These are phyloP conservation scores for Taiwanofungus camphoratus DNA, from an alignment of 1,284 basidiomycete species.

Conservation along the genomic window DNA sequence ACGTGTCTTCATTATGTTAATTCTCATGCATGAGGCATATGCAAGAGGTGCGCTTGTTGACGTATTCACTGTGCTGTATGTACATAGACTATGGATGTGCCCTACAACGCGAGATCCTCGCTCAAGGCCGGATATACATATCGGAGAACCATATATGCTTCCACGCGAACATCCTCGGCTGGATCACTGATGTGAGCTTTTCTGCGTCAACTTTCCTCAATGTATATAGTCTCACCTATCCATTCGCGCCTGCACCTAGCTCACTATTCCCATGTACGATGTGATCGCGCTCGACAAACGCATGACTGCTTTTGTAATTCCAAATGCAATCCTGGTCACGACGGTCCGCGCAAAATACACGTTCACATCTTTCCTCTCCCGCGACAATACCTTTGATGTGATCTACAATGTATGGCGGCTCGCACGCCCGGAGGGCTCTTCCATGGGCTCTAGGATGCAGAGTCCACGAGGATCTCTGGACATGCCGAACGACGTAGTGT, in stretches of 20 bases:
- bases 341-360: constrained; percentile 84
- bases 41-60: constrained; percentile 3
- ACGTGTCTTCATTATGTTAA: constrained; percentile 20
- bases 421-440: constrained; percentile 71
- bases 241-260: constrained; percentile 50
- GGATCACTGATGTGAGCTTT: constrained; percentile 86
- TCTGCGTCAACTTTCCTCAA: constrained; percentile 3
- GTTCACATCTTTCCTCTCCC: constrained; percentile 93
- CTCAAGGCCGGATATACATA: constrained; percentile 94
- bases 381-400: constrained; percentile 95
- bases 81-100: constrained; percentile 92
- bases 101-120: constrained; percentile 90
- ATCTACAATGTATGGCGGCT: constrained; percentile 96
- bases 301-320: constrained; percentile 98
- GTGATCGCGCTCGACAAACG: constrained; percentile 91
- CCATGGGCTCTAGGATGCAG: constrained; percentile 26
- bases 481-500: constrained; percentile 8
- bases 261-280: constrained; percentile 89
- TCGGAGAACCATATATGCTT: constrained; percentile 99
- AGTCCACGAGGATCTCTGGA: constrained; percentile 24
- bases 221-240: constrained; percentile 10
- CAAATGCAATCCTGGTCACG: constrained; percentile 92
- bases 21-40: no score
- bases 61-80: constrained; percentile 11
- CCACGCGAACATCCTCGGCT: constrained; percentile 98